A percentile compares a stretch with the other conserved stretches of the same genome.
phyloP scores from a whole-genome alignment of 2,329 filamentous ascomycete genomes.

The Calycina herbarum region DNA sequence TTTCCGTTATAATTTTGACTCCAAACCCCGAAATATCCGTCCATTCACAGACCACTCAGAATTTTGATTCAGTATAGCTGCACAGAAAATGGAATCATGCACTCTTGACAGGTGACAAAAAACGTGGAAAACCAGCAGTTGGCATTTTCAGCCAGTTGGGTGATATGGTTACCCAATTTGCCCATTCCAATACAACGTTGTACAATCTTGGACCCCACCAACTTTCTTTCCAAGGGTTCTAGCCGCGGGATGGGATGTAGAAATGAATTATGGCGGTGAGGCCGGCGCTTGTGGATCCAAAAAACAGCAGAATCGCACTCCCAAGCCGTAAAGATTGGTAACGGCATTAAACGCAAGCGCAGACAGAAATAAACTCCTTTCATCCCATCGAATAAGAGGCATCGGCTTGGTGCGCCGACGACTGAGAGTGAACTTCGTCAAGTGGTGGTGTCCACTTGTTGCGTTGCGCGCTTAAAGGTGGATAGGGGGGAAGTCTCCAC shows the following conservation, averaged over 20 bases:
- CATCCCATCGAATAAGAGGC: neutral
- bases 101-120: neutral
- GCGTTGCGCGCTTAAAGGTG: neutral
- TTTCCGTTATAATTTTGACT: neutral
- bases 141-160: neutral
- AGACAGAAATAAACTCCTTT: neutral
- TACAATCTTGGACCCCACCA: neutral
- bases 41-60: neutral
- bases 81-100: neutral
- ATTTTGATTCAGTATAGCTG: neutral
- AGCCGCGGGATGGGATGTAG: neutral
- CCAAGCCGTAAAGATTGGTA: neutral
- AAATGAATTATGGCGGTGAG: neutral
- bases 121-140: neutral
- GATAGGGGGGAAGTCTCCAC: neutral
- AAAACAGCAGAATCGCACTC: too few species aligned
- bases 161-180: neutral
- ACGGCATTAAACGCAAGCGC: neutral
- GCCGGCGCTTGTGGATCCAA: neutral
- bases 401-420: neutral
- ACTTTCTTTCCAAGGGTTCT: neutral
- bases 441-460: neutral
- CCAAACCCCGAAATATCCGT: neutral
- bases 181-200: neutral
- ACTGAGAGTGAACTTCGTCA: neutral